A percentile compares a stretch with the other conserved stretches of the same genome.
These are phyloP conservation scores for Coelastrella sp. DNA, from an alignment of 139 green algal species.

Conservation along the genomic window DNA sequence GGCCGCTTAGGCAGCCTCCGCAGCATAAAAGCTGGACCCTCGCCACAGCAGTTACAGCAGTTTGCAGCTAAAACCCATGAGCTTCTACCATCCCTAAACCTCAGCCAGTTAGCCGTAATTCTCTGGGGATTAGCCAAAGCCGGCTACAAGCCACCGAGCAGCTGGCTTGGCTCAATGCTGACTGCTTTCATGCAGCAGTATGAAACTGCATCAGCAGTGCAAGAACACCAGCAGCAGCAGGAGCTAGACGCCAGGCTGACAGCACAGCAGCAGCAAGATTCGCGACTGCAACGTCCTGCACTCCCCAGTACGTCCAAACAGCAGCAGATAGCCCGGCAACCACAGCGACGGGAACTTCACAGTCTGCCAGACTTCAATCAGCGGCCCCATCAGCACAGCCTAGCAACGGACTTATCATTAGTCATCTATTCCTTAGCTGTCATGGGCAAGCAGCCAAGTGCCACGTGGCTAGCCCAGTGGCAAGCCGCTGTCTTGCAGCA, in stretches of 20 bases:
- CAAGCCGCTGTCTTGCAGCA: conserved; percentile 26
- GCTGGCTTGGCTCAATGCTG: background rate
- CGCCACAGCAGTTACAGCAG: conserved; percentile 21
- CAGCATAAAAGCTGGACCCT: background rate
- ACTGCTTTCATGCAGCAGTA: conserved; percentile 10
- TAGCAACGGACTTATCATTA: conserved; percentile 28
- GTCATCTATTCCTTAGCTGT: conserved; percentile 37
- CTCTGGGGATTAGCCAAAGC: conserved; percentile 26
- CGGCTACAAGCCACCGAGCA: conserved; percentile 7
- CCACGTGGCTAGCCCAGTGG: background rate
- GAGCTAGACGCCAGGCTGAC: background rate
- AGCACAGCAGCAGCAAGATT: conserved; percentile 29
- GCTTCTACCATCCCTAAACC: background rate
- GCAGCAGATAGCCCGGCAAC: background rate
- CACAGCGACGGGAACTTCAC: background rate
- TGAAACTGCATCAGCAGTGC: background rate
- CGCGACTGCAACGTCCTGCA: background rate
- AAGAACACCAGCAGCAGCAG: background rate
- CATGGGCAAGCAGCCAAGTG: conserved; percentile 9
- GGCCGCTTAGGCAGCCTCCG: conserved; percentile 15
- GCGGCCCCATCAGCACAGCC: background rate
- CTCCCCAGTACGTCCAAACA: background rate
- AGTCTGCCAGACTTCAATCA: background rate
- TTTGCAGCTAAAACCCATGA: background rate
- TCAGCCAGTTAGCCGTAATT: conserved; percentile 13